Conservation (phyloP, 2,329 filamentous ascomycete species). For the Colletotrichum nymphaeae region DNA sequence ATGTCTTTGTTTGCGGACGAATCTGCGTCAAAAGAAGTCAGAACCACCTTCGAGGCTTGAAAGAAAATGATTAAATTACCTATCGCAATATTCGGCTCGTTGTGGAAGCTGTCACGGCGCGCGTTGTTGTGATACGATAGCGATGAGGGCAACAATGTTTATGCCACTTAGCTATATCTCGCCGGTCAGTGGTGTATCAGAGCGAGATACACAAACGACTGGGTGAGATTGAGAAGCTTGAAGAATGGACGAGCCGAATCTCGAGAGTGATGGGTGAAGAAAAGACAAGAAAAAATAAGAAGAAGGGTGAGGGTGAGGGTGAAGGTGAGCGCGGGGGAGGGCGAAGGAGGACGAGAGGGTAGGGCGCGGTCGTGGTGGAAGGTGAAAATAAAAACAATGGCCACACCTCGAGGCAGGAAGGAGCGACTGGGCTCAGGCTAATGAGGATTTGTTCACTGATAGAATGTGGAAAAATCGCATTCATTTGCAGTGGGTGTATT, state of each 20-base stretch:
- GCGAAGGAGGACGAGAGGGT: neutral
- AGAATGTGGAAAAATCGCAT: fast-evolving
- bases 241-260: neutral
- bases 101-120: neutral
- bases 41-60: neutral
- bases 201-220: neutral
- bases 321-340: neutral
- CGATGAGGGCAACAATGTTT: neutral
- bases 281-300: neutral
- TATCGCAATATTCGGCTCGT: neutral
- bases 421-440: neutral
- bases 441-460: neutral
- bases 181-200: neutral
- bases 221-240: neutral
- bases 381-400: neutral
- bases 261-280: neutral
- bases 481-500: neutral
- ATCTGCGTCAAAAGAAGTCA: neutral
- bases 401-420: neutral
- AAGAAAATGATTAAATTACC: no score
- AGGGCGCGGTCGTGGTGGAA: neutral
- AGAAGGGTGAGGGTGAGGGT: no score
- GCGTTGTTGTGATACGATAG: neutral
- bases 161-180: neutral
- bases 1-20: neutral